Percentiles rank a stretch among this genome's conserved stretches.
These are phyloP conservation scores for Eimeria sp. DNA, from an alignment of 169 alveolate species.

Conservation along the genomic window DNA sequence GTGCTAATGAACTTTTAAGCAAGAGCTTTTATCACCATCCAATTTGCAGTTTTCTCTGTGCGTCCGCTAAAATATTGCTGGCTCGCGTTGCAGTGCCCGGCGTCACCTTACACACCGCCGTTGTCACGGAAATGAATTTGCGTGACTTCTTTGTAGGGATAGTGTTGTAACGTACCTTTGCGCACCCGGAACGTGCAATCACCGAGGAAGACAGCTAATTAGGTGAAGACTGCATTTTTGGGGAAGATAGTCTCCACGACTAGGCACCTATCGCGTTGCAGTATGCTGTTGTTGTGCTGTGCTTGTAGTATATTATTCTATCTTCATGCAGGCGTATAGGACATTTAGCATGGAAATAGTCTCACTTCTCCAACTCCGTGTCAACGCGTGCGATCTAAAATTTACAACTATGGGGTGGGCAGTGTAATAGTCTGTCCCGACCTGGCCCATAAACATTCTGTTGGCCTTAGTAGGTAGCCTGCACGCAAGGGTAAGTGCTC, in stretches of 20 bases:
- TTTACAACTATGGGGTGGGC: no score
- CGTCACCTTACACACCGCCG: background rate
- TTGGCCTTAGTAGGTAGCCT: background rate
- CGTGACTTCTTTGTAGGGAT: background rate
- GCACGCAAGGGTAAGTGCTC: background rate
- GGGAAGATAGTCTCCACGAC: background rate
- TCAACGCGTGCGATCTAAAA: no score
- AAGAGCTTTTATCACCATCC: background rate
- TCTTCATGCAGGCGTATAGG: background rate
- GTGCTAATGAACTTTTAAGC: background rate
- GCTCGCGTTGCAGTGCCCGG: background rate
- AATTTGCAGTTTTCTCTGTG: background rate
- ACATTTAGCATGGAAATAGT: background rate
- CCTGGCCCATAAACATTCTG: background rate
- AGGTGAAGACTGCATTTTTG: background rate
- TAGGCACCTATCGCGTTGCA: background rate
- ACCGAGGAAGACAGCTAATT: background rate
- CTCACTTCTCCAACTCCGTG: background rate
- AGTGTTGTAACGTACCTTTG: background rate
- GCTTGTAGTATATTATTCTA: background rate
- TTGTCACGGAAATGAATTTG: background rate
- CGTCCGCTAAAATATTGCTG: background rate
- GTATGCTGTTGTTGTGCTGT: background rate
- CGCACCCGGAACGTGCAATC: background rate
- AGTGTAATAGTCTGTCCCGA: no score